Base-by-base conservation (phyloP, 78 protist species). In the Dictyostelium purpureum region DNA sequence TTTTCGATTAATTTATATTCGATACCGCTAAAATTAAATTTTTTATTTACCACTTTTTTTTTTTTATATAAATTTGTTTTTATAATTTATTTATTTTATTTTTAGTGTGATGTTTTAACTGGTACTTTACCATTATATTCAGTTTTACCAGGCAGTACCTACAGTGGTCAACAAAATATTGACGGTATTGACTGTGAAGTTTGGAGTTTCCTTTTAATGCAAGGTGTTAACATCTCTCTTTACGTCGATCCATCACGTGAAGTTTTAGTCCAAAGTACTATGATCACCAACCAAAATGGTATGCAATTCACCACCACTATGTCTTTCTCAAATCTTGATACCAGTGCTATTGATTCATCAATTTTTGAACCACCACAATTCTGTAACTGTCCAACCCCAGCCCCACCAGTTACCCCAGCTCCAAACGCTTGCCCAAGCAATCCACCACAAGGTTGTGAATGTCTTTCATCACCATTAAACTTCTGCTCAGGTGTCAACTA, bases 351-450 rank as follows among this genome's bases (percentile, higher is more conserved):
- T 2, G 19, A 12, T 2, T 12, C 65, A 18, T 18, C 28, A 7
- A 56, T 24, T 6, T 56, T 56, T 56, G 7, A 16, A 7, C 31
- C 19, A 24, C 65, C 65, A 56, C 19, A 16, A 56, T 56, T 2
- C 2, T 56, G 65, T 24, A 12, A 10, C 0, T 18, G 19, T 24
- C 19, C 65, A 6, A 18, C 28, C 10, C 65, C 65, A 56, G 19
- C 65, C 19, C 65, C 65, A 56, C 65, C 65, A 18, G 12, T 24
- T 6, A 2, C 10, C 7, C 65, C 65, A 6, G 19, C 37, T 6
- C 65, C 65, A 56, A 56, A 24, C 19, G 28, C 70, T 19, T 77
- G 83, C 31, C 67, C 67, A 76, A 56, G 40, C 11, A 77, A 77
- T 54, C 83, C 83, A 56, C 83, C 83, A 77, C 9, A 6, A 6